Percentiles rank a stretch among this genome's conserved stretches.
phyloP scores from a whole-genome alignment of 306 rosid genomes.

The Dryas alaskensis region DNA sequence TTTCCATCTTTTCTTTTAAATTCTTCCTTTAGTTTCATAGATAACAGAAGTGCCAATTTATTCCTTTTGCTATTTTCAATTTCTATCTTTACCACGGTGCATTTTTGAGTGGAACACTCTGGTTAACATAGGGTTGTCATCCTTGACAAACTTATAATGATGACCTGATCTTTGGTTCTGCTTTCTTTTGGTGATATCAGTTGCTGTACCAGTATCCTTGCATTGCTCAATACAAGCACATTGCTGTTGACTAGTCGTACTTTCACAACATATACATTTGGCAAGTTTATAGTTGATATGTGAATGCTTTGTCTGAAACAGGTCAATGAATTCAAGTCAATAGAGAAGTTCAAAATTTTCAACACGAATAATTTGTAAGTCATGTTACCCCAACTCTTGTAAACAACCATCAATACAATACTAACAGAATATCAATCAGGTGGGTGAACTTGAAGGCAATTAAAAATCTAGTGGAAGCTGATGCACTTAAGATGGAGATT shows the following conservation, averaged over 20 bases:
- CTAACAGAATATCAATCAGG: constrained; percentile 48
- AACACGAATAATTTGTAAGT: constrained; percentile 95
- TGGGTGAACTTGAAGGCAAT: constrained; percentile 93
- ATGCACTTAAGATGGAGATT: constrained; percentile 95
- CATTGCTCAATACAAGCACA: background rate
- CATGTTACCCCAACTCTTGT: constrained; percentile 16
- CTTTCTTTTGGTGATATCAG: background rate
- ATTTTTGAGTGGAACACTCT: background rate
- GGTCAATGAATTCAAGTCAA: constrained; percentile 95
- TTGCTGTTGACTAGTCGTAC: background rate
- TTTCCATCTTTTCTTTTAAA: too few species aligned
- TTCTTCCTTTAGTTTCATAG: too few species aligned
- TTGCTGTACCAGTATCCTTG: background rate
- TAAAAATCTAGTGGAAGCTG: constrained; percentile 84
- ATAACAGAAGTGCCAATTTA: background rate
- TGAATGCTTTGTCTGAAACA: constrained; percentile 40
- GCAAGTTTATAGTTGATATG: constrained; percentile 22
- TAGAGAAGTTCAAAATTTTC: constrained; percentile 96
- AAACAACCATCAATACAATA: constrained; percentile 18
- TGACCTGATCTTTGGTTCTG: background rate
- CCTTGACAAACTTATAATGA: background rate
- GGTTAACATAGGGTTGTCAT: too few species aligned
- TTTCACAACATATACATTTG: background rate
- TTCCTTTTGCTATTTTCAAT: background rate
- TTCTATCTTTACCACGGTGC: background rate